Evolutionary conservation across 805 yeast genomes (phyloP).

Genomic region (Monosporozyma siamensis): DNA sequence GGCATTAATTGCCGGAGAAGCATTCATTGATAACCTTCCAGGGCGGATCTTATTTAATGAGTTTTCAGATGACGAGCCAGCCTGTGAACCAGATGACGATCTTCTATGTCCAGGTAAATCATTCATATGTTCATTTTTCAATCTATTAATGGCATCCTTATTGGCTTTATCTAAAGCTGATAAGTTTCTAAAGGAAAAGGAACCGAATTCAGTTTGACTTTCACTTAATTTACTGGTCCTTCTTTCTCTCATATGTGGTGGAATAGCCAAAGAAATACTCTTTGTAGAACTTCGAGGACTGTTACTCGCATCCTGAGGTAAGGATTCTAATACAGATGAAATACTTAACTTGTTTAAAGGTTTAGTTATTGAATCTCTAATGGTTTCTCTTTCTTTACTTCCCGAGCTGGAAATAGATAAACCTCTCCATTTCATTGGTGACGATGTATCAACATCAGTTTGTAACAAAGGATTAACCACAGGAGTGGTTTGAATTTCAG

Average conservation of each 20-base stretch:
- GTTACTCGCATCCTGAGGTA: constrained; percentile 22
- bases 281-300: constrained; percentile 24
- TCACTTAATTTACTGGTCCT: constrained; percentile 67
- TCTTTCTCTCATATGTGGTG: constrained; percentile 55
- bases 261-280: constrained; percentile 40
- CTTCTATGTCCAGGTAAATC: constrained; percentile 28
- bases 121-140: constrained; percentile 68
- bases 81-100: constrained; percentile 27
- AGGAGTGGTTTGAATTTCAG: constrained; percentile 7
- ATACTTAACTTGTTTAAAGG: constrained; percentile 23
- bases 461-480: not conserved
- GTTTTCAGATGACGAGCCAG: constrained; percentile 30
- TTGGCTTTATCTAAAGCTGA: constrained; percentile 89
- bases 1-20: constrained; percentile 15
- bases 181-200: constrained; percentile 81
- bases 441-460: not conserved
- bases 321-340: constrained; percentile 24
- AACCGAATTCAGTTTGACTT: constrained; percentile 73
- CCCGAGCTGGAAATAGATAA: constrained; percentile 7
- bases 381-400: not conserved
- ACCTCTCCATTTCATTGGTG: constrained; percentile 8
- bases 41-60: constrained; percentile 13
- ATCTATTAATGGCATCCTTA: constrained; percentile 79
- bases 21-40: constrained; percentile 11
- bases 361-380: constrained; percentile 10